A percentile compares a stretch with the other conserved stretches of the same genome.
Conservation (phyloP, 768 basidiomycete species). For the Tylopilus balloui region DNA sequence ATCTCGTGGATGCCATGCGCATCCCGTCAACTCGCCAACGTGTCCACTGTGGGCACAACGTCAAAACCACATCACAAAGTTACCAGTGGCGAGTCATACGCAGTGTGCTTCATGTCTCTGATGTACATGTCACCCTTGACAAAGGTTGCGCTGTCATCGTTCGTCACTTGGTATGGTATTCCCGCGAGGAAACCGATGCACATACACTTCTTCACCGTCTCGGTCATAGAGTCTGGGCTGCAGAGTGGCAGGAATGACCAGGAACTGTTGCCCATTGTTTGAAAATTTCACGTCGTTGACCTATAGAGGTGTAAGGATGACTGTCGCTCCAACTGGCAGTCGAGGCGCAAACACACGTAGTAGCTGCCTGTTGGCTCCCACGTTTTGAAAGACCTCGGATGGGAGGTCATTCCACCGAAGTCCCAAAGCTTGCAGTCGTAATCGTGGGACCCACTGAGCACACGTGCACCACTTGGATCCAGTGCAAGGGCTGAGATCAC, state of each 20-base stretch:
- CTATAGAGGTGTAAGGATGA: constrained; percentile 36
- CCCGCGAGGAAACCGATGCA: constrained; percentile 22
- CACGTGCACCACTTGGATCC: constrained; percentile 90
- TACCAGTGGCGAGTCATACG: constrained; percentile 49
- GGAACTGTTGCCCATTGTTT: constrained; percentile 77
- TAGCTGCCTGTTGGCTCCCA: constrained; percentile 95
- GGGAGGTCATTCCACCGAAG: constrained; percentile 94
- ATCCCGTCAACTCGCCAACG: constrained; percentile 85
- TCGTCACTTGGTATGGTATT: constrained; percentile 39
- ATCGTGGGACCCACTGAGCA: constrained; percentile 91
- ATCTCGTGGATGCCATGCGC: constrained; percentile 91
- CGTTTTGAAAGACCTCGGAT: constrained; percentile 91
- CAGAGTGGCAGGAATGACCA: constrained; percentile 83
- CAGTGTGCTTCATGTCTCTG: constrained; percentile 98
- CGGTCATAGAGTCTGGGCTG: constrained; percentile 88
- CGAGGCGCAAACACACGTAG: constrained; percentile 49
- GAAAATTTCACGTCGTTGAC: constrained; percentile 90
- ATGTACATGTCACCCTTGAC: constrained; percentile 98
- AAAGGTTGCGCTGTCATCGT: constrained; percentile 63
- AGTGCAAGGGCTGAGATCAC: constrained; percentile 89
- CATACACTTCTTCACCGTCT: constrained; percentile 91
- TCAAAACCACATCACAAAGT: constrained; percentile 7
- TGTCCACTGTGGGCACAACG: constrained; percentile 64
- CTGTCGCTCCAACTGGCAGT: background rate
- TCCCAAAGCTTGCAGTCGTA: constrained; percentile 99